Base-by-base conservation (phyloP, 352 stramenopile species). In the Globisporangium okanoganense region DNA sequence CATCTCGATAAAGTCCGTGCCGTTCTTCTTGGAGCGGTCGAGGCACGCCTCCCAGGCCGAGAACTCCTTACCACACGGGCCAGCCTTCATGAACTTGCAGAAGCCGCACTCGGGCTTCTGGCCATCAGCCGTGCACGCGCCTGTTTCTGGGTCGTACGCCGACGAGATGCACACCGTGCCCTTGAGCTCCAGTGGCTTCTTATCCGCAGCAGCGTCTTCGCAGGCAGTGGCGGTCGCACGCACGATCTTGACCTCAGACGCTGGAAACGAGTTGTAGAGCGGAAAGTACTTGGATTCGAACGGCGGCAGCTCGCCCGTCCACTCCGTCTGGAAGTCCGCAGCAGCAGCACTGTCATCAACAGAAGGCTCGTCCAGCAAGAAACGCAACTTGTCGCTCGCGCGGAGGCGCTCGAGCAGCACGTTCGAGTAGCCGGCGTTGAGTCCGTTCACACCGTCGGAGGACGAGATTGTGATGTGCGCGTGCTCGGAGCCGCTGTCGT, bases 61-160 rank as follows among this genome's bases (percentile, higher is more conserved):
- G 65, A 96, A 96, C 66, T 90, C 70, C 31, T 67, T 67, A 48
- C 84, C 86, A 59, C 87, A 96, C 52, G 87, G 87, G 0, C 87
- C 87, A 24, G 83, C 85, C 72, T 95, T 94, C 85, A 96, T 96
- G 67, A 96, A 96, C 69, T 93, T 92, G 70, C 87, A 96, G 61
- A 94, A 96, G 58, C 85, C 86, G 59, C 87, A 96, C 71, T 96
- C 87, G 35, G 83, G 71, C 65, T 96, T 93, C 47, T 71, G 58
- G 9, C 50, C 31, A n/a, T 64, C 71, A 1, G 66, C 66, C n/a
- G 66, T 40, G 59, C 85, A 94, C 58, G 71, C 53, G 18, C 77
- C 76, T 9, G 66, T 77, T 31, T 71, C 64, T 1, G 68, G 52
- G 61, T 94, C 85, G 58, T 88, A 94, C 59, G 64, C 65, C 2